These are phyloP conservation scores for Rehmannia glutinosa DNA, from an alignment of 257 asterid genomes.

Conservation along the genomic window DNA sequence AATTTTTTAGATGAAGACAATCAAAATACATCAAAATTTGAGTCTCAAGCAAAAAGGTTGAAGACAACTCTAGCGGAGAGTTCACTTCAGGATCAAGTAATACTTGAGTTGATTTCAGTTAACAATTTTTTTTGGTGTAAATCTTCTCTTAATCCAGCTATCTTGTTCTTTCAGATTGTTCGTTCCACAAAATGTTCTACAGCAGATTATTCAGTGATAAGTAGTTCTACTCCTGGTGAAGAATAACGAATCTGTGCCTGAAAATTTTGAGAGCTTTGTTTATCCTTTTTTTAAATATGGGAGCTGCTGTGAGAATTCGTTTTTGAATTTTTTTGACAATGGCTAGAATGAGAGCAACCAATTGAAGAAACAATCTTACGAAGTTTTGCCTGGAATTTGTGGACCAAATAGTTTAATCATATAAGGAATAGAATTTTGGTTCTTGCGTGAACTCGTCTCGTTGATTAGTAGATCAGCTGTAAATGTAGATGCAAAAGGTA, in stretches of 20 bases:
- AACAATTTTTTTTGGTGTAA: background rate
- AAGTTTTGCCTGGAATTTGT: background rate
- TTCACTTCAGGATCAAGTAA: constrained; percentile 33
- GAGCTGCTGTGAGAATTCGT: background rate
- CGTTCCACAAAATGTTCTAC: constrained; percentile 9
- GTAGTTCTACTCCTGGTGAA: background rate
- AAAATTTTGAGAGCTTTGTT: constrained; percentile 1
- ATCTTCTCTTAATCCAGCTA: constrained; percentile 8
- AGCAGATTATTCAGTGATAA: background rate
- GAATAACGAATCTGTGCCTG: constrained; percentile 5
- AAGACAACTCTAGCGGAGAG: constrained; percentile 19
- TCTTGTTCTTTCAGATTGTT: constrained; percentile 26
- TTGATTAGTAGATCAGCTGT: background rate
- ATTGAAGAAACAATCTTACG: background rate
- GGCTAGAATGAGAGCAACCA: background rate
- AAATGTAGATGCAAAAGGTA: background rate
- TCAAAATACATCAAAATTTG: constrained; percentile 11
- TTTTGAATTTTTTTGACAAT: background rate
- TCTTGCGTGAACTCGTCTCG: constrained; percentile 3
- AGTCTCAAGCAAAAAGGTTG: constrained; percentile 25
- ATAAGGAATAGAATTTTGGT: background rate
- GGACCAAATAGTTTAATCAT: background rate
- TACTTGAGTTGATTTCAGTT: background rate
- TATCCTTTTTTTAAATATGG: background rate
- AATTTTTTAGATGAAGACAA: constrained; percentile 27